Conservation (phyloP, 2,329 filamentous ascomycete species). For the Talaromyces sp. region DNA sequence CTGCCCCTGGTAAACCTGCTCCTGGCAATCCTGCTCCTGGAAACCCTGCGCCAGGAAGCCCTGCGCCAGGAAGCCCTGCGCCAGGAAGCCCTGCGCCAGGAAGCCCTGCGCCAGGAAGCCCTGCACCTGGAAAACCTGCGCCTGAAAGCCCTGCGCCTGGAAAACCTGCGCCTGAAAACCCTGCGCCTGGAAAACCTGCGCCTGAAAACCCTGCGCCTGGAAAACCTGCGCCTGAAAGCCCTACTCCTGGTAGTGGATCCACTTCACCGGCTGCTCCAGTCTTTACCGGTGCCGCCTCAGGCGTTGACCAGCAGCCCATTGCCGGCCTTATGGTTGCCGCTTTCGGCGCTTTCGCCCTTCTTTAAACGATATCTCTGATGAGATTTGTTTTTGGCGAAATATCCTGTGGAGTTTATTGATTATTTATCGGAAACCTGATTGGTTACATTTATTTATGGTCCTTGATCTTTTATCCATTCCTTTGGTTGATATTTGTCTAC, state of each 20-base stretch:
- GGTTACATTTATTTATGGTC: background rate
- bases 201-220: background rate
- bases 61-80: background rate
- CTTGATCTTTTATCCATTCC: background rate
- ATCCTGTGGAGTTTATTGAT: background rate
- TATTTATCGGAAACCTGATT: background rate
- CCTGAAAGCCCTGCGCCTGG: background rate
- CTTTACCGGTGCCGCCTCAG: slow-evolving; percentile 30
- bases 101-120: background rate
- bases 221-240: background rate
- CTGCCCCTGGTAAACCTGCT: background rate
- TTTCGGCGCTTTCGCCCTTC: slow-evolving; percentile 32
- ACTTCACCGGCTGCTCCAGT: slow-evolving; percentile 6
- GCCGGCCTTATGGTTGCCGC: slow-evolving; percentile 31
- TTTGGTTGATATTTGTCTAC: background rate
- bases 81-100: background rate
- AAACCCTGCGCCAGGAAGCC: background rate
- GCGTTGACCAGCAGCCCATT: slow-evolving; percentile 23
- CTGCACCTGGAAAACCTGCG: background rate
- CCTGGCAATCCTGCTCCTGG: background rate
- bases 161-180: background rate
- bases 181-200: background rate
- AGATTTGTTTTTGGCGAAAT: background rate
- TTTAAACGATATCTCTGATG: slow-evolving; percentile 20
- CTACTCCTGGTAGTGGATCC: background rate